phyloP scores from a whole-genome alignment of 176 grass and related monocot species.

The Oropetium thomaeum region DNA sequence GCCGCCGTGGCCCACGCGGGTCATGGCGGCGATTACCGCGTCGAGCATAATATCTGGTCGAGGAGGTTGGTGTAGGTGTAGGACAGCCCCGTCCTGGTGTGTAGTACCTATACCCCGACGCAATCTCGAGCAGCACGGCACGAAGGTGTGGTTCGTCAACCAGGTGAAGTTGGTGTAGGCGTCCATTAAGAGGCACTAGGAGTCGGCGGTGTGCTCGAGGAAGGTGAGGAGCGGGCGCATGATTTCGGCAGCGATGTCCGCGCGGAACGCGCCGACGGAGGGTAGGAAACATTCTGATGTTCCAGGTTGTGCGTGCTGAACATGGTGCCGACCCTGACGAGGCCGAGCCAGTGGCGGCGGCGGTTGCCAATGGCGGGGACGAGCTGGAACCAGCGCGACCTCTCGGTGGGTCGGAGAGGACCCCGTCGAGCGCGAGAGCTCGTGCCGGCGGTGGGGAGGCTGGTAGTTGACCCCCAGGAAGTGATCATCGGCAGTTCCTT shows the following conservation, averaged over 20 bases:
- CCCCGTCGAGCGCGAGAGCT: constrained; percentile 56
- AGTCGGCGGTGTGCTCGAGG: constrained; percentile 44
- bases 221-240: constrained; percentile 53
- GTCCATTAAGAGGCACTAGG: constrained; percentile 56
- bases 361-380: constrained; percentile 63
- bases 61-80: constrained; percentile 58
- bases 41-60: constrained; percentile 77
- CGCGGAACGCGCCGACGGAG: constrained; percentile 50
- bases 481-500: neutral
- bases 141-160: constrained; percentile 32
- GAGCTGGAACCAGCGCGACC: constrained; percentile 39
- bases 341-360: constrained; percentile 21
- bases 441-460: constrained; percentile 46
- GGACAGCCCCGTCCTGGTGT: constrained; percentile 31
- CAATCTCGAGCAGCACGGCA: constrained; percentile 46
- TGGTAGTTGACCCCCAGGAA: constrained; percentile 60
- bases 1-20: constrained; percentile 9
- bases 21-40: constrained; percentile 46
- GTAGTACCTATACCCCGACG: constrained; percentile 27
- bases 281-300: constrained; percentile 46
- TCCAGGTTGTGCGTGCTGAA: constrained; percentile 51
- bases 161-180: constrained; percentile 62
- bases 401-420: constrained; percentile 54
- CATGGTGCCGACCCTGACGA: constrained; percentile 55
- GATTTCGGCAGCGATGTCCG: constrained; percentile 40